These are phyloP conservation scores for Zygotorulaspora chibaensis DNA, from an alignment of 805 yeast genomes.

Conservation along the genomic window DNA sequence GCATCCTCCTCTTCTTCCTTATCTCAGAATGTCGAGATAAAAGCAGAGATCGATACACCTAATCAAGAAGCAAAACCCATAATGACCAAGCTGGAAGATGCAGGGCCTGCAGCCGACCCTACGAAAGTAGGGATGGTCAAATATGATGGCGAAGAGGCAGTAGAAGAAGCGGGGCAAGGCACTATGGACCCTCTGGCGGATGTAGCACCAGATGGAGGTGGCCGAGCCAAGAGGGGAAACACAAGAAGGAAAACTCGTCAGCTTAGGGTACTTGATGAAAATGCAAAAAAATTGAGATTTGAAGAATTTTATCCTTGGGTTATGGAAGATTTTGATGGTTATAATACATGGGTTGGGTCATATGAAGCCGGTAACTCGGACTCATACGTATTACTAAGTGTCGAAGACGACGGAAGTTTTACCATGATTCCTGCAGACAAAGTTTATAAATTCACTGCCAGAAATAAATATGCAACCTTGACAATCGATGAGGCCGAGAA, in stretches of 20 bases:
- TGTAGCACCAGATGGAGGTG: slow-evolving; percentile 92
- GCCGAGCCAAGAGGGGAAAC: slow-evolving; percentile 55
- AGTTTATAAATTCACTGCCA: slow-evolving; percentile 86
- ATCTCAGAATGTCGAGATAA: background rate
- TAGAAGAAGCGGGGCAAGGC: slow-evolving; percentile 37
- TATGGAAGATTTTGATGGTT: slow-evolving; percentile 91
- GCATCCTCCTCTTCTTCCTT: slow-evolving; percentile 1
- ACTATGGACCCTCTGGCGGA: slow-evolving; percentile 45
- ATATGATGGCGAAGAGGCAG: slow-evolving; percentile 38
- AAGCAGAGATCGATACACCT: background rate
- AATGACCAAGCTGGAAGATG: slow-evolving; percentile 36
- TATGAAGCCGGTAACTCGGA: slow-evolving; percentile 89
- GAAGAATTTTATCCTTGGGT: slow-evolving; percentile 99
- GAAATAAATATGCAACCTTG: slow-evolving; percentile 89
- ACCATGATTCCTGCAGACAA: slow-evolving; percentile 94
- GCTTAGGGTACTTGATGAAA: slow-evolving; percentile 74
- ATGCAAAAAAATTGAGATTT: slow-evolving; percentile 76
- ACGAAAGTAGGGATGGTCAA: slow-evolving; percentile 40
- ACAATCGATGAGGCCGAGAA: slow-evolving; percentile 96
- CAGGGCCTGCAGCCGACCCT: slow-evolving; percentile 36
- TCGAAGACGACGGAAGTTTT: slow-evolving; percentile 77
- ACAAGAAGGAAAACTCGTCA: slow-evolving; percentile 80
- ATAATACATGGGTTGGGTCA: slow-evolving; percentile 91
- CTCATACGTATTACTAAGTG: slow-evolving; percentile 77
- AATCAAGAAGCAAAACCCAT: slow-evolving; percentile 12